These are phyloP conservation scores for Starmerella ratchasimensis DNA, from an alignment of 805 yeast species.

Conservation along the genomic window DNA sequence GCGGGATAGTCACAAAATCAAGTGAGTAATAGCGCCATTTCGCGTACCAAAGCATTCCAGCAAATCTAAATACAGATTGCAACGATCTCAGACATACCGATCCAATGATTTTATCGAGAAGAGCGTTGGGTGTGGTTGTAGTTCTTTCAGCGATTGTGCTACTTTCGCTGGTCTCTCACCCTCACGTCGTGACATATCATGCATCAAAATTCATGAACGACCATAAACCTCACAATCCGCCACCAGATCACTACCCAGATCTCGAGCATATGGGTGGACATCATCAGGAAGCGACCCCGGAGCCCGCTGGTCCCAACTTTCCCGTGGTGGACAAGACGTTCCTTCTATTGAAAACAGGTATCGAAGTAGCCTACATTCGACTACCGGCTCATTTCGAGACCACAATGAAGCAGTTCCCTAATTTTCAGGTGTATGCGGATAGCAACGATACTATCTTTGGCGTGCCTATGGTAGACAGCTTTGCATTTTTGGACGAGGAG, in stretches of 20 bases:
- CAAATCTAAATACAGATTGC: too few species aligned
- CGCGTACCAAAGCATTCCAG: too few species aligned
- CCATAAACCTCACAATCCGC: too few species aligned
- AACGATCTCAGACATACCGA: too few species aligned
- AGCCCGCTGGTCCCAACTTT: too few species aligned
- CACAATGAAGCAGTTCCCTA: slow-evolving; percentile 24
- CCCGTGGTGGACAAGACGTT: slow-evolving; percentile 17
- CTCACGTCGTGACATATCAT: neutral
- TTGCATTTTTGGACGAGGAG: slow-evolving; percentile 21
- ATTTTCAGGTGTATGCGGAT: slow-evolving; percentile 28
- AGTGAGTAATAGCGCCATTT: too few species aligned
- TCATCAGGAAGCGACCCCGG: too few species aligned
- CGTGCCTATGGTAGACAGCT: slow-evolving; percentile 25
- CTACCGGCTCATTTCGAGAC: slow-evolving; percentile 28
- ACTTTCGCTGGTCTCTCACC: neutral
- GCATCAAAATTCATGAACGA: neutral
- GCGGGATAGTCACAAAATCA: too few species aligned
- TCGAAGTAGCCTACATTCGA: slow-evolving; percentile 26
- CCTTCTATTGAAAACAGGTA: slow-evolving; percentile 29
- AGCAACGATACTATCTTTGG: slow-evolving; percentile 25
- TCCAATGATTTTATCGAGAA: neutral
- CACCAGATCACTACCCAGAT: too few species aligned
- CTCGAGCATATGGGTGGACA: too few species aligned
- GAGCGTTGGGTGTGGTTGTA: neutral
- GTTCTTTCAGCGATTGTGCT: neutral